Evolutionary conservation across 1,284 basidiomycete species (phyloP).

Genomic region (Marasmius tenuissimus): DNA sequence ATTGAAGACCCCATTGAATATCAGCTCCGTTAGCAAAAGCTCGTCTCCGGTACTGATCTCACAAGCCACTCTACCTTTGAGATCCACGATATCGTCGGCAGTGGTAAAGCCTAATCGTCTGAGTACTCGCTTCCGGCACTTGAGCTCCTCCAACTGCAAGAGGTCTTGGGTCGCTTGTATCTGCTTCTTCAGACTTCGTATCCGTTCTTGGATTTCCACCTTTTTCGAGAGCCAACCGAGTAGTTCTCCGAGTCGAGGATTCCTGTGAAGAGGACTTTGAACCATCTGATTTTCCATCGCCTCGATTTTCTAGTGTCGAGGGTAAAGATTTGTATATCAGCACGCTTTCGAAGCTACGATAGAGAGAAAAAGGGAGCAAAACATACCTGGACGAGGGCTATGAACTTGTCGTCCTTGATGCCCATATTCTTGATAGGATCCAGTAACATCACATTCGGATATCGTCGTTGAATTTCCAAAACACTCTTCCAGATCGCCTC

Average conservation of each 20-base stretch:
- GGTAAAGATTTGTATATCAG: too few species aligned
- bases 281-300: constrained; percentile 83
- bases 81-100: constrained; percentile 90
- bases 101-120: constrained; percentile 91
- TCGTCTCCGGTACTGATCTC: constrained; percentile 99
- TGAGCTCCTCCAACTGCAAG: constrained; percentile 95
- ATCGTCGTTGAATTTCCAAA: constrained; percentile 85
- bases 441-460: constrained; percentile 82
- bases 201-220: constrained; percentile 66
- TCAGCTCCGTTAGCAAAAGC: constrained; percentile 92
- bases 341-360: not conserved
- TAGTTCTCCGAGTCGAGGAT: constrained; percentile 72
- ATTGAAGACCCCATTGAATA: constrained; percentile 98
- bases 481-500: constrained; percentile 90
- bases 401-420: constrained; percentile 94
- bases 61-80: constrained; percentile 98
- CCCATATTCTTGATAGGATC: constrained; percentile 97
- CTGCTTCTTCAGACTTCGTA: constrained; percentile 79
- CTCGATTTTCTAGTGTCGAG: constrained; percentile 74
- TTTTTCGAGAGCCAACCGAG: constrained; percentile 85
- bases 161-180: constrained; percentile 92
- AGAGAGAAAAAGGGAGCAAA: not conserved
- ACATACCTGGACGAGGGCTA: constrained; percentile 77
- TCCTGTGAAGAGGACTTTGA: constrained; percentile 73
- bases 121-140: constrained; percentile 92